phyloP scores from a whole-genome alignment of 768 basidiomycete genomes.

The Daedaleopsis nitida region DNA sequence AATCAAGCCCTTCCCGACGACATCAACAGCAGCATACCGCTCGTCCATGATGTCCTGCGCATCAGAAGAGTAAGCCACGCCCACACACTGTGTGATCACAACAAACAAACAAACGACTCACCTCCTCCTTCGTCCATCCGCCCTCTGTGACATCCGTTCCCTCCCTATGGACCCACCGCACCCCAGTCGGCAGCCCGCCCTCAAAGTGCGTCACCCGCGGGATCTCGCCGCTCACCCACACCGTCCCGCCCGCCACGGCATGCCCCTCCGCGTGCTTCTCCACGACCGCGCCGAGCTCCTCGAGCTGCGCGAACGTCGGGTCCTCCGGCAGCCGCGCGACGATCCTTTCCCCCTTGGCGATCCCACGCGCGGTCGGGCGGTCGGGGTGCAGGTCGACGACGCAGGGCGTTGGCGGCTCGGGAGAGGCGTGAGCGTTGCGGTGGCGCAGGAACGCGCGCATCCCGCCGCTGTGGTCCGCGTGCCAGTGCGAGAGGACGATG shows the following conservation, averaged over 20 bases:
- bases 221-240: conserved; percentile 84
- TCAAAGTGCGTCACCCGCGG: conserved; percentile 72
- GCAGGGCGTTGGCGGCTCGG: conserved; percentile 35
- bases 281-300: conserved; percentile 52
- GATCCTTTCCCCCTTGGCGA: conserved; percentile 51
- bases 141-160: conserved; percentile 20
- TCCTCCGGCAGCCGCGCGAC: conserved; percentile 64
- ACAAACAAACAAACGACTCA: conserved; percentile 20
- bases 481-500: conserved; percentile 81
- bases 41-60: conserved; percentile 79
- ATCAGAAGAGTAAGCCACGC: neutral
- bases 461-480: conserved; percentile 47
- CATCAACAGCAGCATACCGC: conserved; percentile 75
- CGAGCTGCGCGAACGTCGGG: conserved; percentile 71
- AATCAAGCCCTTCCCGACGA: conserved; percentile 79
- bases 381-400: conserved; percentile 77
- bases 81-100: neutral
- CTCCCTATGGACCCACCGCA: conserved; percentile 53
- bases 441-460: conserved; percentile 63
- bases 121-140: conserved; percentile 60
- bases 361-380: conserved; percentile 72
- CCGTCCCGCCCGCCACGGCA: conserved; percentile 57
- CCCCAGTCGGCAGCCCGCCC: conserved; percentile 63
- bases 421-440: conserved; percentile 31
- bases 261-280: conserved; percentile 65